These are phyloP conservation scores for Fusarium liriodendri DNA, from an alignment of 2,329 filamentous ascomycete species.

Conservation along the genomic window DNA sequence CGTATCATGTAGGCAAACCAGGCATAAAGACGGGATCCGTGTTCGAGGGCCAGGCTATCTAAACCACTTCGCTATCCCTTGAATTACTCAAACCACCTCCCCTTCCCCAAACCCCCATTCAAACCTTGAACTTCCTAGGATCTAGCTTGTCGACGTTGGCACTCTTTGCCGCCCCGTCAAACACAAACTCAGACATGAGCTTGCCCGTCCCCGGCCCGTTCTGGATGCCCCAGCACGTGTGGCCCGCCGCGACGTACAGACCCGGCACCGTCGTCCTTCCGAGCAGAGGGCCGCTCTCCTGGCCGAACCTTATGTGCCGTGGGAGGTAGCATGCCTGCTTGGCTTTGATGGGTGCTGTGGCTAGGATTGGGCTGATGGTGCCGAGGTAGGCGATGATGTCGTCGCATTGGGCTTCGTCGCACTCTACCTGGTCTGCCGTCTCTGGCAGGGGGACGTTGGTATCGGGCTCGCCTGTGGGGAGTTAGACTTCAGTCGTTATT, in stretches of 20 bases:
- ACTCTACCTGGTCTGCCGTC: conserved; percentile 78
- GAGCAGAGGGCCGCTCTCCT: conserved; percentile 76
- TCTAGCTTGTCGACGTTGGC: conserved; percentile 75
- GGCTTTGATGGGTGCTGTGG: conserved; percentile 74
- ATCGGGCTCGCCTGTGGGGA: conserved; percentile 76
- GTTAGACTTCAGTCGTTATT: background rate
- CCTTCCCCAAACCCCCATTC: conserved; percentile 2
- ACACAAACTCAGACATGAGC: conserved; percentile 81
- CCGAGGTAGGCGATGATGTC: conserved; percentile 85
- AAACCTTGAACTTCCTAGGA: conserved; percentile 72
- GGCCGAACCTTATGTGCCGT: conserved; percentile 73
- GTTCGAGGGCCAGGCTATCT: background rate
- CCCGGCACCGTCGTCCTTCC: conserved; percentile 80
- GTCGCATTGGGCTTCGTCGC: conserved; percentile 81
- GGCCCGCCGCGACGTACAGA: conserved; percentile 84
- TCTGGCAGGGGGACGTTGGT: conserved; percentile 78
- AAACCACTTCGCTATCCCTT: background rate
- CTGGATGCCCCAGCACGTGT: conserved; percentile 99
- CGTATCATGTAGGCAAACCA: background rate
- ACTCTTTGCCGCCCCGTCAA: conserved; percentile 77
- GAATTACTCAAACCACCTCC: background rate
- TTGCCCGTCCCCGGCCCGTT: conserved; percentile 91
- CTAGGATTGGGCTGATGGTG: conserved; percentile 73
- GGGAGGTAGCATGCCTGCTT: conserved; percentile 96
- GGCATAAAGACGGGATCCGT: background rate